Conservation (phyloP, 495 filamentous ascomycete species). For the Penicillium desertorum region DNA sequence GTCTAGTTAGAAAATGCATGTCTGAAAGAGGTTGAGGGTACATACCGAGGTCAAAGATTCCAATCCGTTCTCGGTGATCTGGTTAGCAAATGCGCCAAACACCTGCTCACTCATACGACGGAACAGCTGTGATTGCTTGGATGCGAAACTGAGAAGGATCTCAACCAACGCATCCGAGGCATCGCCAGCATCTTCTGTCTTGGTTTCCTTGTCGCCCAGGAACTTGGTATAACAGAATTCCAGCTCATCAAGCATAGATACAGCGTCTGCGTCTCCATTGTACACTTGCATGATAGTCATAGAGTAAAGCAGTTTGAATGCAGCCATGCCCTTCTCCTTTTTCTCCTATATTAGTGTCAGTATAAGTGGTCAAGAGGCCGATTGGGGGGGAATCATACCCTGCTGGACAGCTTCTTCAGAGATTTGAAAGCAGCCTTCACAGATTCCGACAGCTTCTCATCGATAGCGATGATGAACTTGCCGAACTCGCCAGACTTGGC, state of each 20-base stretch:
- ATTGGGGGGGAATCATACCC: conserved; percentile 31
- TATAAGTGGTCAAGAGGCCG: conserved; percentile 5
- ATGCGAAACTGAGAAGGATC: conserved; percentile 81
- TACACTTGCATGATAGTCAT: conserved; percentile 85
- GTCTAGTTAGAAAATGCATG: conserved; percentile 3
- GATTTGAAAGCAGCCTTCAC: conserved; percentile 63
- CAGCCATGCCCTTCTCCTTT: conserved; percentile 46
- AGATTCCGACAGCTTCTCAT: conserved; percentile 58
- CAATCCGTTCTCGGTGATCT: conserved; percentile 69
- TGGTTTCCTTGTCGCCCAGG: conserved; percentile 46
- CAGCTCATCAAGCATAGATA: conserved; percentile 71
- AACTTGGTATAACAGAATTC: conserved; percentile 67
- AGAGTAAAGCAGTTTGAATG: conserved; percentile 81
- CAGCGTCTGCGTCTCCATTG: conserved; percentile 79
- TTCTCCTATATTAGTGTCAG: conserved; percentile 30
- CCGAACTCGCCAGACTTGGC: conserved; percentile 42
- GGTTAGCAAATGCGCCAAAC: conserved; percentile 72
- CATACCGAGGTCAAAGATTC: conserved; percentile 63
- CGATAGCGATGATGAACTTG: conserved; percentile 58
- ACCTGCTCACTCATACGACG: conserved; percentile 84
- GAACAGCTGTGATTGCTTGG: conserved; percentile 80
- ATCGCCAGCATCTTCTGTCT: conserved; percentile 56
- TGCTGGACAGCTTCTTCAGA: conserved; percentile 67
- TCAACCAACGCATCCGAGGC: conserved; percentile 78
- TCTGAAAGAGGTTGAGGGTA: neutral